Percentiles rank a stretch among this genome's conserved stretches.
phyloP scores from a whole-genome alignment of 2,329 filamentous ascomycete species.

The Xylariales sp. region DNA sequence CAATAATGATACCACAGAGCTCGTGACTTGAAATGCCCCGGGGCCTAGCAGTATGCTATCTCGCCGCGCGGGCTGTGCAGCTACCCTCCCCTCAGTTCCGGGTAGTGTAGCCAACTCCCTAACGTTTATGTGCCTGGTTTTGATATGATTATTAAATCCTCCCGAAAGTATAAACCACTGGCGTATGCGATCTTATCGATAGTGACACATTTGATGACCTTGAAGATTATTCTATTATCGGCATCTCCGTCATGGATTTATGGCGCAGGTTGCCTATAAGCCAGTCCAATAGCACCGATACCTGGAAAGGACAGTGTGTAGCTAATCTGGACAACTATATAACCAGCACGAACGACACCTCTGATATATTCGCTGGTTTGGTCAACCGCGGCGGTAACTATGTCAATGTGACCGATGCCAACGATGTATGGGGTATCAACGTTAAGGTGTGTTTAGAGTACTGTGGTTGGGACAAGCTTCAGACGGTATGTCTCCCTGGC shows the following conservation, averaged over 20 bases:
- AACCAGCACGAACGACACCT: not conserved
- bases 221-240: too few species aligned
- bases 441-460: not conserved
- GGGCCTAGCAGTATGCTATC: too few species aligned
- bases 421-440: slow-evolving; percentile 3
- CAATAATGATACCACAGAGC: too few species aligned
- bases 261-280: not conserved
- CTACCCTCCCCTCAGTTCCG: too few species aligned
- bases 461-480: slow-evolving; percentile 3
- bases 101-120: too few species aligned
- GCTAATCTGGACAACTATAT: not conserved
- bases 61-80: too few species aligned
- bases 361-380: not conserved
- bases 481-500: not conserved
- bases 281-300: not conserved
- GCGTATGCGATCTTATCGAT: too few species aligned
- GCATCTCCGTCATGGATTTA: not conserved
- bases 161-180: too few species aligned
- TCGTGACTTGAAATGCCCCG: too few species aligned
- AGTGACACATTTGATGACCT: too few species aligned
- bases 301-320: not conserved
- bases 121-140: too few species aligned
- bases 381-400: slow-evolving; percentile 1
- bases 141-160: too few species aligned
- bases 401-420: not conserved